phyloP scores from a whole-genome alignment of 805 yeast genomes.

The Suhomyces faveliae region DNA sequence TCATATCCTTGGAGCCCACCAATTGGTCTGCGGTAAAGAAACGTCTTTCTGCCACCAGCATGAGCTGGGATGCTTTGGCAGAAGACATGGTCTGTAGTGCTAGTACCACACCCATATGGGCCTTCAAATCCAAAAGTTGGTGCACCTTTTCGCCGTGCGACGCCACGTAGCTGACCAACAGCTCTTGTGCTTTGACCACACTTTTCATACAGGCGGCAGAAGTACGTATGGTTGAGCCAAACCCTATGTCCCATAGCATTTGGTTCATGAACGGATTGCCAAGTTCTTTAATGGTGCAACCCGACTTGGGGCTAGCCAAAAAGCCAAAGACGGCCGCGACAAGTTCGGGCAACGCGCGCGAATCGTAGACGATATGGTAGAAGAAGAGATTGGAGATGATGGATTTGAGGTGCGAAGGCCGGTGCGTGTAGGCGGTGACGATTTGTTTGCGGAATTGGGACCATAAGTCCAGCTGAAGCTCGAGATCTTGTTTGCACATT shows the following conservation, averaged over 20 bases:
- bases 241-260: conserved; percentile 30
- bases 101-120: conserved; percentile 38
- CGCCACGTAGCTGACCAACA: conserved; percentile 19
- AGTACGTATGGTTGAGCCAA: conserved; percentile 5
- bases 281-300: conserved; percentile 17
- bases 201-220: conserved; percentile 2
- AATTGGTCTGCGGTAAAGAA: conserved; percentile 13
- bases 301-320: conserved; percentile 19
- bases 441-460: conserved; percentile 22
- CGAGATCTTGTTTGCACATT: conserved; percentile 26
- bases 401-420: conserved; percentile 16
- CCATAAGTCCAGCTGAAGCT: conserved; percentile 40
- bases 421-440: conserved; percentile 19
- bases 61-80: conserved; percentile 26
- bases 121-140: conserved; percentile 24
- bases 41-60: conserved; percentile 25
- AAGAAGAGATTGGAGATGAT: conserved; percentile 28
- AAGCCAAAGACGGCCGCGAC: conserved; percentile 17
- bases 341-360: conserved; percentile 19
- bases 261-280: conserved; percentile 22
- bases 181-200: conserved; percentile 30
- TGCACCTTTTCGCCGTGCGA: conserved; percentile 12
- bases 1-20: conserved; percentile 18
- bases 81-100: conserved; percentile 24
- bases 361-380: conserved; percentile 26